These are phyloP conservation scores for Eucalyptus sp. DNA, from an alignment of 345 rosid species.

Conservation along the genomic window DNA sequence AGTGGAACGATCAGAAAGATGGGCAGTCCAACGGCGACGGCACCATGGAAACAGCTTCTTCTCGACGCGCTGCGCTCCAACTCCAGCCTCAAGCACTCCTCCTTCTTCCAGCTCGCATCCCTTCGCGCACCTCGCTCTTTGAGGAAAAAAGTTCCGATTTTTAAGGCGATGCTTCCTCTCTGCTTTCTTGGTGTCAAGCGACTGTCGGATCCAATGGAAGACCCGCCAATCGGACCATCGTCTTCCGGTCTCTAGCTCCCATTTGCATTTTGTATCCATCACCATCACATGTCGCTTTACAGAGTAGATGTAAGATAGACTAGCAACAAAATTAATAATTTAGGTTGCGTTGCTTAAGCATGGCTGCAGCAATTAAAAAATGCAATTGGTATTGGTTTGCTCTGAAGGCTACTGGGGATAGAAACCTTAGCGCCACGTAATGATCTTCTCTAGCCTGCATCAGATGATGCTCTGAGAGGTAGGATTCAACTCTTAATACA, in stretches of 20 bases:
- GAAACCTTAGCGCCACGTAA: neutral
- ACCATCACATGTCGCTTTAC: neutral
- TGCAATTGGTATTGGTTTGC: neutral
- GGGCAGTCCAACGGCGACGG: slow-evolving; percentile 3
- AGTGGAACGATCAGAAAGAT: neutral
- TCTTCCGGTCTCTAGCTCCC: slow-evolving; percentile 34
- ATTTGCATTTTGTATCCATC: neutral
- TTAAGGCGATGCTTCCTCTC: neutral
- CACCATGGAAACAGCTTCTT: slow-evolving; percentile 84
- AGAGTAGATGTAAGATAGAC: neutral
- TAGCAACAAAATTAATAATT: neutral
- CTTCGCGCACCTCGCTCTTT: neutral
- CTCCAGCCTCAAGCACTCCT: slow-evolving; percentile 52
- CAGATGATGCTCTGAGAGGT: neutral
- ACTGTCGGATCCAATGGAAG: slow-evolving; percentile 61
- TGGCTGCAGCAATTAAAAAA: neutral
- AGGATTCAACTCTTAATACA: neutral
- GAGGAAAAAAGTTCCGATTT: neutral
- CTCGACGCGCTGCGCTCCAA: slow-evolving; percentile 51
- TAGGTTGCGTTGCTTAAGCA: neutral
- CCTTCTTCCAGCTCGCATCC: slow-evolving; percentile 55
- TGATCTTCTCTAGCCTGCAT: neutral
- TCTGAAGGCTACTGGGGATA: neutral
- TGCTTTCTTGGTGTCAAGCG: slow-evolving; percentile 31
- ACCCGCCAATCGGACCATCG: slow-evolving; percentile 82